Base-by-base conservation (phyloP, 257 asterid species). In the Cordia subcordata region DNA sequence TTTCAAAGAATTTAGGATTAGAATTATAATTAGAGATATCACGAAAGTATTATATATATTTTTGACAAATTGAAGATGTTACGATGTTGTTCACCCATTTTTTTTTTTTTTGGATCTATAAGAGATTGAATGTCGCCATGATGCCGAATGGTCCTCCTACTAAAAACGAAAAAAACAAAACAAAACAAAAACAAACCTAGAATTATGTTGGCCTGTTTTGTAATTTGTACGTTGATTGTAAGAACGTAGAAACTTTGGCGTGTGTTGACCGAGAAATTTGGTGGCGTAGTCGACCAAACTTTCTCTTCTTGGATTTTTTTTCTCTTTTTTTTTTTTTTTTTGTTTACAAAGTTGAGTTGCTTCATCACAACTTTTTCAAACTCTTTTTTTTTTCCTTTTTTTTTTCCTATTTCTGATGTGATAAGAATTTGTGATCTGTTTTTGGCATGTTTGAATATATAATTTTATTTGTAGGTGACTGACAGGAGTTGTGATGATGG, bases 231-330 rank as follows among this genome's bases (percentile, higher is more conserved):
- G 44, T 65, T 54, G 18, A 8, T 13, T 12, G 8, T 0, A 0
- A 56, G 46, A 2, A 11, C 49, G 57, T 63, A 61, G 76, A 60
- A 60, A 11, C 8, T 9, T 47, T 53, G 68, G 62, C 61, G 66
- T 63, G 74, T 53, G 47, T 72, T 71, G 81, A 73, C 65, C 45
- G 37, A 8, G 13, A 54, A 27, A 64, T 58, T 76, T 55, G 80
- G 75, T 72, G 37, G 66, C 17, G 65, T 19, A 58, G 72, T 59
- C 69, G 63, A 72, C 77, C 83, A 60, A 77, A 62, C 77, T 17
- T 46, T 53, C 47, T 19, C 14, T 19, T 53, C 18, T 52, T 16
- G 11, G 6, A 22, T 19, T 5, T 4, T 5, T 33, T 8, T 20
- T 3, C 10, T 6, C n/a, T 19, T 5, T 4, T 5, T 33, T 8